Percentiles rank a stretch among this genome's conserved stretches.
phyloP scores from a whole-genome alignment of 2,329 filamentous ascomycete species.

The Alternaria hordeiaustralica region DNA sequence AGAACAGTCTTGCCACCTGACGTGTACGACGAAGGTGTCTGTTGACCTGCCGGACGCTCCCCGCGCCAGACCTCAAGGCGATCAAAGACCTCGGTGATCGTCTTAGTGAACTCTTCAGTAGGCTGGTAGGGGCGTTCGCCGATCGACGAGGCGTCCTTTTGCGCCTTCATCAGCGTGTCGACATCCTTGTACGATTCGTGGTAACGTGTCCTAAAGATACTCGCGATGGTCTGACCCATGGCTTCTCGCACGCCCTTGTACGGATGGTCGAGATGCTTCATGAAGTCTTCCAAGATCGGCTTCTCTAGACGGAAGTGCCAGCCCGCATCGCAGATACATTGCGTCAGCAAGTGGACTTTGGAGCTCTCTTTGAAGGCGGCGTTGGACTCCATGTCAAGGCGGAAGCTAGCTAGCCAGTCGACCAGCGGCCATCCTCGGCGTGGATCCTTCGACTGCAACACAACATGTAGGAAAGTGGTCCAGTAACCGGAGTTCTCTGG shows the following conservation, averaged over 20 bases:
- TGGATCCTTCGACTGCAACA: constrained; percentile 88
- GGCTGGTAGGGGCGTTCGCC: constrained; percentile 85
- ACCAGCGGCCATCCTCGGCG: constrained; percentile 85
- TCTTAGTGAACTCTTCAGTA: constrained; percentile 73
- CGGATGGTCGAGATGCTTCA: constrained; percentile 91
- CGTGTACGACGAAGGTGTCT: constrained; percentile 93
- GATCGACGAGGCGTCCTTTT: constrained; percentile 80
- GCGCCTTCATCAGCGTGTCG: constrained; percentile 73
- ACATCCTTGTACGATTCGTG: constrained; percentile 92
- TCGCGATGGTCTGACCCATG: constrained; percentile 86
- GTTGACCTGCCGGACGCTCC: constrained; percentile 83
- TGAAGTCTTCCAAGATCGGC: constrained; percentile 87
- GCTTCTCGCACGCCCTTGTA: constrained; percentile 97
- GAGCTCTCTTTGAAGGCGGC: constrained; percentile 99
- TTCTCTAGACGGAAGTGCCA: constrained; percentile 96
- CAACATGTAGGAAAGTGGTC: constrained; percentile 90
- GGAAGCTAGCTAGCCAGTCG: constrained; percentile 81
- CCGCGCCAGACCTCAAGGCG: constrained; percentile 87
- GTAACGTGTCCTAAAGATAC: constrained; percentile 89
- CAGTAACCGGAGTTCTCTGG: constrained; percentile 95
- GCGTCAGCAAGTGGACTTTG: constrained; percentile 89
- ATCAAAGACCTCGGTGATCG: constrained; percentile 76
- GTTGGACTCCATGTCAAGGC: constrained; percentile 91
- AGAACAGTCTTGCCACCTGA: constrained; percentile 95
- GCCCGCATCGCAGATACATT: constrained; percentile 83